Evolutionary conservation across 495 filamentous ascomycete genomes (phyloP).

Genomic region (Penicillium alfredii): DNA sequence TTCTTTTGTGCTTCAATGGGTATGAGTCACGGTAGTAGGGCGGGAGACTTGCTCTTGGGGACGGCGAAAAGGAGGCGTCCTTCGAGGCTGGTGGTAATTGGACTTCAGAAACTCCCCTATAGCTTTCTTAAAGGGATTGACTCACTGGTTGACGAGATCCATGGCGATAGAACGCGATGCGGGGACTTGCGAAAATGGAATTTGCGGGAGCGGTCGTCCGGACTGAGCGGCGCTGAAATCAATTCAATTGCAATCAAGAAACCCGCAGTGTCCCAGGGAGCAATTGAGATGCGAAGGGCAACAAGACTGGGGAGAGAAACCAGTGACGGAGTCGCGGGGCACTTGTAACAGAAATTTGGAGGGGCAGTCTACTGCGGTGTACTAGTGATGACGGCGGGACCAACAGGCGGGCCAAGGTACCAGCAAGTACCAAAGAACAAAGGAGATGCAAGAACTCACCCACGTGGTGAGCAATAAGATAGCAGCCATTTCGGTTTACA

Average conservation of each 20-base stretch:
- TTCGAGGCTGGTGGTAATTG: conserved; percentile 51
- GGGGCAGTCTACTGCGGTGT: conserved; percentile 19
- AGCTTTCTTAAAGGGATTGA: conserved; percentile 20
- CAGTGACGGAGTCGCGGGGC: conserved; percentile 10
- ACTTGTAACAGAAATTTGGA: conserved; percentile 26
- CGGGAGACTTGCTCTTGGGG: conserved; percentile 74
- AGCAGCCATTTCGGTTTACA: too few relatives aligned
- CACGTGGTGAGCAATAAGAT: background rate
- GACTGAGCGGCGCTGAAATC: background rate
- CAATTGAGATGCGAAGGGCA: conserved; percentile 4
- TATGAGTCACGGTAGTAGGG: conserved; percentile 18
- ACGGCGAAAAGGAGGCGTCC: conserved; percentile 93
- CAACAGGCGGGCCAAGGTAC: background rate
- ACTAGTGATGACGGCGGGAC: conserved; percentile 5
- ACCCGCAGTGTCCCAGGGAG: background rate
- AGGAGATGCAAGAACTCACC: background rate
- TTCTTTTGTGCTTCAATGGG: background rate
- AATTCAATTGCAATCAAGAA: conserved; percentile 11
- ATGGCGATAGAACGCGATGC: conserved; percentile 37
- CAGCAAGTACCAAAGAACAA: background rate
- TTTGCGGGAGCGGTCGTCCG: background rate
- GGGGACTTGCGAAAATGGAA: conserved; percentile 24
- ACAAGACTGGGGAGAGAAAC: background rate
- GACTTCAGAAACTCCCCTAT: conserved; percentile 2
- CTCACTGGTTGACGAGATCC: conserved; percentile 84